Evolutionary conservation across 306 rosid genomes (phyloP).

Genomic region (Rubus parviflorus): DNA sequence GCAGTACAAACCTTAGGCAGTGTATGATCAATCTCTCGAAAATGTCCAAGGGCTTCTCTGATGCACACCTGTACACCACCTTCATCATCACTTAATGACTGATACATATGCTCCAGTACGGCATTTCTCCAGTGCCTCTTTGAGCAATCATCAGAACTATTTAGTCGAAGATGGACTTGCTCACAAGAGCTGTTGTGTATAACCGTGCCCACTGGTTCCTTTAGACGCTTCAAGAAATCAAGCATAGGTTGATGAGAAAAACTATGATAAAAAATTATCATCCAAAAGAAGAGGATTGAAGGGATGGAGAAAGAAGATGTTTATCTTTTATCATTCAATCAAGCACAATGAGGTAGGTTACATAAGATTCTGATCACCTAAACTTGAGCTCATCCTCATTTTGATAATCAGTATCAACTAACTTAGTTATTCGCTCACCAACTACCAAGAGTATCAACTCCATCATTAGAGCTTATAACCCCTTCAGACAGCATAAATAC

Average conservation of each 20-base stretch:
- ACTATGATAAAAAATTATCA: conserved; percentile 16
- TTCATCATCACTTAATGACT: conserved; percentile 54
- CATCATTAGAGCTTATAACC: not conserved
- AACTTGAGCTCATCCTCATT: not conserved
- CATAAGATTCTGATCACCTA: not conserved
- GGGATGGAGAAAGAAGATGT: not conserved
- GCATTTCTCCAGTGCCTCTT: conserved; percentile 56
- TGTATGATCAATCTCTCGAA: conserved; percentile 34
- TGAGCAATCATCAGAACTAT: conserved; percentile 35
- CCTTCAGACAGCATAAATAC: not conserved
- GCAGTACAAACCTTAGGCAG: conserved; percentile 44
- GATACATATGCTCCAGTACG: conserved; percentile 48
- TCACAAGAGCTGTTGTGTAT: conserved; percentile 37
- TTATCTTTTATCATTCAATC: not conserved
- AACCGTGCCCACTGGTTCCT: conserved; percentile 36
- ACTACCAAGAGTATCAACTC: not conserved
- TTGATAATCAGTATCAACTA: not conserved
- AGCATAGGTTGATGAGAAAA: conserved; percentile 18
- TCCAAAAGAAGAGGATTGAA: not conserved
- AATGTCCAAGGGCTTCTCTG: conserved; percentile 39
- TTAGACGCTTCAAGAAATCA: conserved; percentile 47
- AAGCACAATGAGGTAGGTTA: not conserved
- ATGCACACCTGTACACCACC: conserved; percentile 57
- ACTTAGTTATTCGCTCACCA: not conserved
- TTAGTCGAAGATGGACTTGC: conserved; percentile 20